Conservation (phyloP, 306 rosid genomes). For the Fragaria vesca region DNA sequence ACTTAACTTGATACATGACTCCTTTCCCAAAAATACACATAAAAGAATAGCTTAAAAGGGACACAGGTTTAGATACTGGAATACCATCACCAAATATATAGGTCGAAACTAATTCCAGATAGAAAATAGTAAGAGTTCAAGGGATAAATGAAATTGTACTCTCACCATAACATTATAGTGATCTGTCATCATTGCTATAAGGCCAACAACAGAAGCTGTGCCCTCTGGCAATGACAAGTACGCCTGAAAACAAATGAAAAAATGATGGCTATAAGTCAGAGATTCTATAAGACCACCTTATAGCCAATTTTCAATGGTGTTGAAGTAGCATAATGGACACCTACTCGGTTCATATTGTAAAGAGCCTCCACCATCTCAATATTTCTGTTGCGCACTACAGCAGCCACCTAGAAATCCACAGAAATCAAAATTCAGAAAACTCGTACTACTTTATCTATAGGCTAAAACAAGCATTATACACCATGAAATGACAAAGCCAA, state of each 20-base stretch:
- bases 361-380: slow-evolving; percentile 78
- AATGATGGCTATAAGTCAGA: slow-evolving; percentile 19
- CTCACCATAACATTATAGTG: slow-evolving; percentile 80
- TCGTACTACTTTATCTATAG: slow-evolving; percentile 5
- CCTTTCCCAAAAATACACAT: neutral
- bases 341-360: slow-evolving; percentile 67
- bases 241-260: slow-evolving; percentile 50
- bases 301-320: neutral
- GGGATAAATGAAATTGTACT: slow-evolving; percentile 6
- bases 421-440: neutral
- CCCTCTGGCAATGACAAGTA: slow-evolving; percentile 90
- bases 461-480: slow-evolving; percentile 7
- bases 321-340: slow-evolving; percentile 22
- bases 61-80: neutral
- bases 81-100: neutral
- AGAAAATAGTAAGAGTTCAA: neutral
- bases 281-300: slow-evolving; percentile 15
- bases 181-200: slow-evolving; percentile 81
- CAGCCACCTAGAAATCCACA: slow-evolving; percentile 60
- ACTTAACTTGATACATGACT: neutral
- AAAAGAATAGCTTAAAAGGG: neutral
- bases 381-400: slow-evolving; percentile 47
- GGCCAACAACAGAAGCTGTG: slow-evolving; percentile 81
- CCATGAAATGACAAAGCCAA: slow-evolving; percentile 18
- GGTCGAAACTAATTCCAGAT: neutral